Conservation (phyloP, 352 stramenopile genomes). For the Globisporangium heterothallicum region DNA sequence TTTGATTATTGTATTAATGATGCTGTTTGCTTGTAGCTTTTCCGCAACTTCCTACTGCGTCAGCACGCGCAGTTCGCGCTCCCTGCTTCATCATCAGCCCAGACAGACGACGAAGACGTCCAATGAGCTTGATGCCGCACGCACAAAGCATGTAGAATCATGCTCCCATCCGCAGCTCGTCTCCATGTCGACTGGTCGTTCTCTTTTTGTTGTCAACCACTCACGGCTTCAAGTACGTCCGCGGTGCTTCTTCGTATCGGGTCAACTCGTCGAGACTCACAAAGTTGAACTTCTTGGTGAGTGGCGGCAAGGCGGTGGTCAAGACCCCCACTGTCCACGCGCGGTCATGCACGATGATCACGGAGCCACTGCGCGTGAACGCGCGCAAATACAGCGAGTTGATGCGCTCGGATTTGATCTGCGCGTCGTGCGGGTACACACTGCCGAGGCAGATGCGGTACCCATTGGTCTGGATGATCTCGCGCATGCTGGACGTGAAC, state of each 20-base stretch:
- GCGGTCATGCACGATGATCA: constrained; percentile 84
- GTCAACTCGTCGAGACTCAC: constrained; percentile 64
- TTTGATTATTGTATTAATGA: not conserved
- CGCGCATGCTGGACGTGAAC: constrained; percentile 79
- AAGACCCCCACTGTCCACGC: constrained; percentile 76
- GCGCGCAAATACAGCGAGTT: constrained; percentile 57
- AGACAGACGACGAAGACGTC: not conserved
- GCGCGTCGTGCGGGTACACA: constrained; percentile 83
- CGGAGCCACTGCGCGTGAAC: constrained; percentile 57
- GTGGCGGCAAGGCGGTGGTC: constrained; percentile 39
- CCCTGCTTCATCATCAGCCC: not conserved
- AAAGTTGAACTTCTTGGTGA: constrained; percentile 52
- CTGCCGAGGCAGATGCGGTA: constrained; percentile 84
- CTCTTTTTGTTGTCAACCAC: no score
- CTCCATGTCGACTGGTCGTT: not conserved
- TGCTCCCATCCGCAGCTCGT: not conserved
- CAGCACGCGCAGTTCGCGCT: constrained; percentile 43
- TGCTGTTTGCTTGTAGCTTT: constrained; percentile 30
- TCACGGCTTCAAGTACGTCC: no score
- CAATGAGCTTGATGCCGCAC: no score
- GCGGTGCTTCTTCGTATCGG: constrained; percentile 15
- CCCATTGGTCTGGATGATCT: constrained; percentile 63
- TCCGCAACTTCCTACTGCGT: constrained; percentile 42
- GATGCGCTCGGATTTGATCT: constrained; percentile 65
- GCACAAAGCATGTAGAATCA: not conserved